These are phyloP conservation scores for Glarea lozoyensis DNA, from an alignment of 495 filamentous ascomycete genomes.

Conservation along the genomic window DNA sequence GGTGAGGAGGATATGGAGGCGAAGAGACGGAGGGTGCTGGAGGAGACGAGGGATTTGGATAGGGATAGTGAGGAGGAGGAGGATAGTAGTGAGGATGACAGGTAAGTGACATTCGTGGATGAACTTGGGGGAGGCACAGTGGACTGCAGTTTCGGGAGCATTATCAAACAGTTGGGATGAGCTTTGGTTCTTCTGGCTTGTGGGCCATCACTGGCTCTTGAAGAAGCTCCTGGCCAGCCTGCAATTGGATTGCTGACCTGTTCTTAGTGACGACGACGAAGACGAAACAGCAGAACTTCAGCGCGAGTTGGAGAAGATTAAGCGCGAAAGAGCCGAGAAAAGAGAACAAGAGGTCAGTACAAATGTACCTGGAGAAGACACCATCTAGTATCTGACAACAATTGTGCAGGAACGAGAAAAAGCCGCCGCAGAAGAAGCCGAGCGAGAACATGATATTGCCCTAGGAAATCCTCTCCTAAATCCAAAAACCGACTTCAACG, in stretches of 20 bases:
- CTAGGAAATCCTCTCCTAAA: constrained; percentile 89
- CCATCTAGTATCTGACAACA: constrained; percentile 7
- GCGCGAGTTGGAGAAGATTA: constrained; percentile 91
- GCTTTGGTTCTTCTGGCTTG: too few relatives aligned
- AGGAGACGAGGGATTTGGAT: constrained; percentile 84
- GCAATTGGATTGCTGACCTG: not conserved
- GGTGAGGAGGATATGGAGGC: constrained; percentile 62
- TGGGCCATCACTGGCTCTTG: not conserved
- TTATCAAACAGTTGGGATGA: too few relatives aligned
- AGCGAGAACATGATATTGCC: constrained; percentile 81
- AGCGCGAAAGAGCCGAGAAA: constrained; percentile 77
- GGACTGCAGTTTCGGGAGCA: too few relatives aligned
- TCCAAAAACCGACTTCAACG: constrained; percentile 55
- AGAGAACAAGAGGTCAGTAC: constrained; percentile 65
- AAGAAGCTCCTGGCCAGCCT: not conserved
- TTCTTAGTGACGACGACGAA: constrained; percentile 60
- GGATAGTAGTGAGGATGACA: constrained; percentile 66
- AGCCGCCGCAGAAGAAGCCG: constrained; percentile 67
- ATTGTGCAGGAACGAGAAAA: constrained; percentile 59
- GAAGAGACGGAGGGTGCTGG: constrained; percentile 79
- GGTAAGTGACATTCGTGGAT: constrained; percentile 27
- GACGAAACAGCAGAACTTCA: constrained; percentile 87
- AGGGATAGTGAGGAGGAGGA: constrained; percentile 67
- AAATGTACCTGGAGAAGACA: constrained; percentile 7
- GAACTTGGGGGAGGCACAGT: not conserved